Conservation (phyloP, 208 protist species). For the Leptomonas pyrrhocoris region DNA sequence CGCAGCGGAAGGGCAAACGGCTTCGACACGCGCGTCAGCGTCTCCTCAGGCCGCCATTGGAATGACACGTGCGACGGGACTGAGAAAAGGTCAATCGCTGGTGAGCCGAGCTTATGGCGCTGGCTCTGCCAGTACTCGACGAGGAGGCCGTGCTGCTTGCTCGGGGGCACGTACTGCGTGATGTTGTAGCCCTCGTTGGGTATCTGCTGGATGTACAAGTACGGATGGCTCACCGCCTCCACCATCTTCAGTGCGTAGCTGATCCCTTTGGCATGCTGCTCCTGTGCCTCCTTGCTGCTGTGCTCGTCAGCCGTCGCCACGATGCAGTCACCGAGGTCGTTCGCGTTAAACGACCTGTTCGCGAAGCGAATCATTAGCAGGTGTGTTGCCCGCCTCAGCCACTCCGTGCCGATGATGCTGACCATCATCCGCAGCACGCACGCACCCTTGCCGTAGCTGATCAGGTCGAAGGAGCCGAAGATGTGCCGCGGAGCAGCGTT, state of each 20-base stretch:
- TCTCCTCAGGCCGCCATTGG: constrained; percentile 26
- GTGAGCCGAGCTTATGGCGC: constrained; percentile 1
- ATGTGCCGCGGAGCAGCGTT: constrained; percentile 42
- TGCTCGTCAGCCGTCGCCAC: constrained; percentile 21
- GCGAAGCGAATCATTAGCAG: constrained; percentile 44
- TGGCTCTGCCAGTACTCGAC: constrained; percentile 23
- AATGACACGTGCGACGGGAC: constrained; percentile 10
- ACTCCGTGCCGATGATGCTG: constrained; percentile 36
- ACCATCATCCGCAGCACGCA: constrained; percentile 81
- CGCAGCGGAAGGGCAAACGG: constrained; percentile 33
- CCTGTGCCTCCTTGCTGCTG: constrained; percentile 20
- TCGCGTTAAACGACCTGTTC: constrained; percentile 29
- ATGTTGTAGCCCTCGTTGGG: constrained; percentile 35
- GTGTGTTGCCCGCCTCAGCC: constrained; percentile 36
- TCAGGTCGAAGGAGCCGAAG: constrained; percentile 52
- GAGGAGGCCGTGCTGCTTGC: constrained; percentile 25
- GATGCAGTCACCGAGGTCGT: constrained; percentile 52
- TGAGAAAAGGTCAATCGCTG: constrained; percentile 29
- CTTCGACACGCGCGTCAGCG: constrained; percentile 16
- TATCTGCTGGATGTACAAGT: constrained; percentile 41
- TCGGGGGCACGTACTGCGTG: constrained; percentile 36
- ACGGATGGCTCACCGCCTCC: constrained; percentile 42
- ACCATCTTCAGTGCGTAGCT: constrained; percentile 29
- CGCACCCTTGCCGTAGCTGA: constrained; percentile 85
- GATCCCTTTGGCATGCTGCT: constrained; percentile 24